Conservation (phyloP, 2,329 filamentous ascomycete species). For the Colletotrichum sp. region DNA sequence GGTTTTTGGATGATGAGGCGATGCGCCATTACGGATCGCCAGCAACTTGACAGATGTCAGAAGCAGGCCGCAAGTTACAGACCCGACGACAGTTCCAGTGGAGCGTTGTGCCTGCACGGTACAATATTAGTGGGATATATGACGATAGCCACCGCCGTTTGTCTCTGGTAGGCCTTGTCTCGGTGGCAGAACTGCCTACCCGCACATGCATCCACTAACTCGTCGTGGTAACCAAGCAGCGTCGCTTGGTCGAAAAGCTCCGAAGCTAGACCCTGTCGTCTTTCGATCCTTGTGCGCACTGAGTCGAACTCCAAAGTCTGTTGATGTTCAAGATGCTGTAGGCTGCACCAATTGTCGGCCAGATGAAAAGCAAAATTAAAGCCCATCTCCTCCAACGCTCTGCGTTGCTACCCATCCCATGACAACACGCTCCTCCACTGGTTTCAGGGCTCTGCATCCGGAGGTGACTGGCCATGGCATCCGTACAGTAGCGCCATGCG, state of each 20-base stretch:
- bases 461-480: slow-evolving; percentile 7
- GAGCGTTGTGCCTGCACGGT: background rate
- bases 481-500: slow-evolving; percentile 15
- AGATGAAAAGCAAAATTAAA: background rate
- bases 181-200: background rate
- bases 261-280: background rate
- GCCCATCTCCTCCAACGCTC: background rate
- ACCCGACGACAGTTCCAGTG: background rate
- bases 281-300: background rate
- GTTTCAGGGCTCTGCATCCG: slow-evolving; percentile 22
- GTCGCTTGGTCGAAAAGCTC: background rate
- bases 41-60: slow-evolving; percentile 9
- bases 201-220: background rate
- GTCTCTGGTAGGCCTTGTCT: background rate
- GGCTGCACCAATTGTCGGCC: background rate
- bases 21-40: background rate
- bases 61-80: background rate
- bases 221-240: background rate
- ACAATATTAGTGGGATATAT: background rate
- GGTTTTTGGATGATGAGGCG: background rate
- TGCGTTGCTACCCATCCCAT: slow-evolving; percentile 4
- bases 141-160: background rate
- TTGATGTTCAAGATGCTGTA: background rate
- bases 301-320: background rate
- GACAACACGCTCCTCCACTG: background rate